Evolutionary conservation across 164 flowering plant genomes (phyloP), one percentile per base, ranked within the genome.

Genomic region (Cinnamomum micranthum): DNA sequence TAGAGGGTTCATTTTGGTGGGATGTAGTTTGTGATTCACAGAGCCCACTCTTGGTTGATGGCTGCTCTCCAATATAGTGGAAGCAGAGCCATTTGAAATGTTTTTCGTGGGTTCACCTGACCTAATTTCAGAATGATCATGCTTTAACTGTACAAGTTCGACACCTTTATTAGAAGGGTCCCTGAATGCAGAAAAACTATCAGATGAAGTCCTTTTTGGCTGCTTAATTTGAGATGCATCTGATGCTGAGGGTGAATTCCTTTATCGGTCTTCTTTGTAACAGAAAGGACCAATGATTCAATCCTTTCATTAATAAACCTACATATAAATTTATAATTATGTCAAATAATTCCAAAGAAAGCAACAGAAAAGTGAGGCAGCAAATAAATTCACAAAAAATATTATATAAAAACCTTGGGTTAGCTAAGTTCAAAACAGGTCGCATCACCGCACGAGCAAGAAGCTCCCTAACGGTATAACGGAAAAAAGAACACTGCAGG

Each of bases 261-360:
- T 83, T 86, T 89, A 65, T 86, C 83, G 66, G 84, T 74, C 84
- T 88, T 92, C 25, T 75, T 71, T 28, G 75, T 78, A 69, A 58
- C 55, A 65, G 91, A 86, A 72, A 87, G 79, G 72, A 83, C 91
- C 33, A 90, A 52, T 51, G 80, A 79, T 83, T 94, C 99, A 74
- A 96, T 90, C 78, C 88, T 88, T 82, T 94, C 97, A 84, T 96
- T 96, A 33, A 96, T 91, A 83, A 96, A 96, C 90, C 99, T 96
- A 86, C 24, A 85, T 24, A 58, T 51, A 72, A 76, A 70, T 55
- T 52, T 10, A 35, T 59, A 70, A 62, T 17, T 17, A 20, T 75
- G 72, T 41, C 47, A 41, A 75, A 75, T 69, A 66, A 69, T 69
- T 55, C 73, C 70, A 50, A 31, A 0, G 70, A 19, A 35, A 73